Percentiles rank a stretch among this genome's conserved stretches.
Conservation (phyloP, 2,329 filamentous ascomycete species). For the Tolypocladium cylindrosporum region DNA sequence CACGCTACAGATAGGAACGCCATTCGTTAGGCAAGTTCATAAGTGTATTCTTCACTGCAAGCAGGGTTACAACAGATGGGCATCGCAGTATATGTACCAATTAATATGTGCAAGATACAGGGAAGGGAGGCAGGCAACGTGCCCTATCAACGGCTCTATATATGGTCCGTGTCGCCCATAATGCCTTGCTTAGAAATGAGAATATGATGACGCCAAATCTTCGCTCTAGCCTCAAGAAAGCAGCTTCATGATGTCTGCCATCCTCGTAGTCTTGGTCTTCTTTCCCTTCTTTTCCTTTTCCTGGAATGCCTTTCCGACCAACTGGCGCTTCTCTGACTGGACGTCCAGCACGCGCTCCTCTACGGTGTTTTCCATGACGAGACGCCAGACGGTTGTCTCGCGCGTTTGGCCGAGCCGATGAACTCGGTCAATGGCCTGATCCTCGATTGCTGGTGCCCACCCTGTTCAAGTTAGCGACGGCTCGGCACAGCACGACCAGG, state of each 20-base stretch:
- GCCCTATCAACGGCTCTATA: neutral
- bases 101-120: too few relatives aligned
- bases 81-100: neutral
- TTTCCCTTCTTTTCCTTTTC: constrained; percentile 48
- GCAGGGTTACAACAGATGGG: neutral
- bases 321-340: constrained; percentile 66
- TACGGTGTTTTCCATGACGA: constrained; percentile 71
- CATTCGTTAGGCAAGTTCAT: neutral
- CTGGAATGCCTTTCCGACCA: constrained; percentile 70
- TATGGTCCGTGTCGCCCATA: neutral
- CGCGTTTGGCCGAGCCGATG: constrained; percentile 77
- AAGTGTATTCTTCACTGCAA: neutral
- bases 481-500: neutral
- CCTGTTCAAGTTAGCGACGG: constrained; percentile 24
- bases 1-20: neutral
- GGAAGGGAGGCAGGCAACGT: neutral
- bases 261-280: constrained; percentile 45
- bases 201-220: neutral
- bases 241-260: constrained; percentile 44
- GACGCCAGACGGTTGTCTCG: constrained; percentile 66
- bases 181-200: neutral
- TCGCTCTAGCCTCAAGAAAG: constrained; percentile 18
- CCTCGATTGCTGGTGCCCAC: constrained; percentile 91
- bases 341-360: constrained; percentile 74
- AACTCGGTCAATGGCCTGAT: constrained; percentile 82